Base-by-base conservation (phyloP, 352 stramenopile species). In the Globisporangium cylindrosporum region DNA sequence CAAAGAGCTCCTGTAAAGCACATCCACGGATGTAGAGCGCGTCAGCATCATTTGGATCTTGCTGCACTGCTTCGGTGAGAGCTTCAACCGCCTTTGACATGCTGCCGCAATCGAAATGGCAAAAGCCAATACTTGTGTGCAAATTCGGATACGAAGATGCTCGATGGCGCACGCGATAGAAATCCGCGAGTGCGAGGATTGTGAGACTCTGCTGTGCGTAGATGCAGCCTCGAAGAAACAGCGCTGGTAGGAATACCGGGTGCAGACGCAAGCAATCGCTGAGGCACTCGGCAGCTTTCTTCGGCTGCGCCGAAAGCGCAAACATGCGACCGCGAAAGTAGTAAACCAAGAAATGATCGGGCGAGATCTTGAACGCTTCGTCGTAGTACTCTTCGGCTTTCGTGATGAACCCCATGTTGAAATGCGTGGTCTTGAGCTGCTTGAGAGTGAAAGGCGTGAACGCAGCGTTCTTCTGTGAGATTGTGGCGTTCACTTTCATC, bases 161-260 rank as follows among this genome's bases (percentile, higher is more conserved):
- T 18, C 77, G 78, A 65, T 86, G 77, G 5, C 79, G 78, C 1
- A 88, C 76, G 2, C 76, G 73, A 38, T 86, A 82, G 22, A 86
- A 85, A 59, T 88, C 81, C 0, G 79, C 78, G 12, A 90, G 75
- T 4, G 78, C 81, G 27, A 90, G 60, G 4, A 82, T 73, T 1
- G 82, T 74, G 18, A 88, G 43, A 22, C 80, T 73, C 46, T 90
- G 69, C 55, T 88, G 79, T 0, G 76, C 77, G 27, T 87, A 86
- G 41, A 90, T 32, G 62, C 78, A 84, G 1, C 81, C 81, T 1
- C 80, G 79, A 7, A 90, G 68, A 49, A 88, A 90, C 4, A 84
- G 67, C 9, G 78, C 79, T 1, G 81, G 81, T 2, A 86, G 61
- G 43, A 90, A 88, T 59, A 78, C 77, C 1, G 74, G 62, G 12